Base-by-base conservation (phyloP, 2,329 filamentous ascomycete species). In the Pseudocercospora ulei region DNA sequence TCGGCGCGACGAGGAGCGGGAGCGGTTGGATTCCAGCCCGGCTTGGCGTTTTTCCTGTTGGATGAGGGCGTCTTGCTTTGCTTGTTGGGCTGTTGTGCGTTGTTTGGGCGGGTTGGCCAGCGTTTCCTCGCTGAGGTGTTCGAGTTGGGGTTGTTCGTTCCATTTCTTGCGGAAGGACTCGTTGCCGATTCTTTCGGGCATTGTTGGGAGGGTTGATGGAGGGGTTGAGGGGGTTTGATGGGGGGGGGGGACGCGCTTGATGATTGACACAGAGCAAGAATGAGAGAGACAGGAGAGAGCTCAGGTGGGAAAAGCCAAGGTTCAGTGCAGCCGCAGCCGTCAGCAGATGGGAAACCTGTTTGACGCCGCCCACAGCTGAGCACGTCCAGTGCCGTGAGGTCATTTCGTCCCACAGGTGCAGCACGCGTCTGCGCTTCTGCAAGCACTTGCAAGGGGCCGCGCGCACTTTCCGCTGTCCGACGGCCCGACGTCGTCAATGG, bases 1-100 rank as follows among this genome's bases (percentile, higher is more conserved):
- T 22, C 66, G 61, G 14, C 67, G 64, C 7, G 67, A 70, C 3
- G 60, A 55, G 3, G 65, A 68, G 19, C 67, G 63, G 11, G 67
- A 69, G 26, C 63, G 62, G 36, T 65, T 64, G 3, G 60, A 59
- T 44, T 68, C 63, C 19, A 51, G 37, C 27, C 56, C 55, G n/a
- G 44, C 41, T 26, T 55, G 49, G 18, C 59, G 56, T 26, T 51
- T 44, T 33, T 57, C 48, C 35, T 56, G 40, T 28, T 51, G 52
- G 39, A 57, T 58, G 35, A 59, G 57, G 33, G 65, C 62, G 27
- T 65, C 46, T 29, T 63, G 59, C 50, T 70, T 70, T 41, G 68
- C 47, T 48, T 70, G 65, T 54, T 66, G 63, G 53, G 61, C 57
- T 23, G 59, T 59, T 9, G 66, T 68, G 45, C 66, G 63, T 33